Evolutionary conservation across 257 asterid genomes (phyloP).

Genomic region (Jaltomata sinuosa): DNA sequence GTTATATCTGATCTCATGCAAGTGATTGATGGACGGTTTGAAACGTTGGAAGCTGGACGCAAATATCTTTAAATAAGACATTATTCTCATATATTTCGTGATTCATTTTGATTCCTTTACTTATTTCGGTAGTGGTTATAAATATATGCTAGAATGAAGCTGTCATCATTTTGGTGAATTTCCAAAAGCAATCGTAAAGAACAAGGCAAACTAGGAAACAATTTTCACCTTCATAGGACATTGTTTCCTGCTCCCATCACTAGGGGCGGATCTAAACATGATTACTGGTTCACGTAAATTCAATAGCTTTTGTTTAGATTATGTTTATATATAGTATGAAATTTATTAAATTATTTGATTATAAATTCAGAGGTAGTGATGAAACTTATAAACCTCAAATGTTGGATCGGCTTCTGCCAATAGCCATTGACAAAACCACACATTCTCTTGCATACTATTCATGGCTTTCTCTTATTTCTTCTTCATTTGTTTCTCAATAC

Average conservation of each 20-base stretch:
- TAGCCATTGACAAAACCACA: background rate
- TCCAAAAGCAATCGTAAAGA: background rate
- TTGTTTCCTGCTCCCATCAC: background rate
- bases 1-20: background rate
- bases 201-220: background rate
- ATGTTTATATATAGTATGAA: background rate
- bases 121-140: background rate
- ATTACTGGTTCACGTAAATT: background rate
- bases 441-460: background rate
- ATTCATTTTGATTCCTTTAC: background rate
- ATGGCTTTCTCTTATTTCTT: constrained; percentile 13
- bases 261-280: background rate
- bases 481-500: constrained; percentile 9
- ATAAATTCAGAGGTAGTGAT: too few species aligned
- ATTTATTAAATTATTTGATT: too few species aligned
- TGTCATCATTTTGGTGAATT: constrained; percentile 2
- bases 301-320: background rate
- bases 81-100: background rate
- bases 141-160: background rate
- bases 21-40: too few species aligned
- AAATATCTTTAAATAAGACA: too few species aligned
- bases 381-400: background rate
- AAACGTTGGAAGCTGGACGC: too few species aligned
- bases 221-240: background rate
- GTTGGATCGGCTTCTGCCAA: background rate